Evolutionary conservation across 2,329 filamentous ascomycete species (phyloP), one percentile per base, ranked within the genome.

Genomic region (Penicillium sp.): DNA sequence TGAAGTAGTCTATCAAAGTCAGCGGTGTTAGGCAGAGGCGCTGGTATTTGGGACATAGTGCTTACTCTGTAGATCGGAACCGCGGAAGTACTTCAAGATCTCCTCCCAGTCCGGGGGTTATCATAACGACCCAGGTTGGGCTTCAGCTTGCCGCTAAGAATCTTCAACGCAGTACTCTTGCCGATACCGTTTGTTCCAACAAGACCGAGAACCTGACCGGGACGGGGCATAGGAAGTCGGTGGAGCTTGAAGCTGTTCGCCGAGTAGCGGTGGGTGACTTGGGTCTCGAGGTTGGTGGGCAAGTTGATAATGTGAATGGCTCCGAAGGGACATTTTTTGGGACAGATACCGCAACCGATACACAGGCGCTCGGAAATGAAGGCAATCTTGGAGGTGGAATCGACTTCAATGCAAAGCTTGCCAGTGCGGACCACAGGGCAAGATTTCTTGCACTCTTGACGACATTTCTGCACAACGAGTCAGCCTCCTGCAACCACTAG

Each of bases 161-260:
- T 96, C 80, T 99, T 99, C 72, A 99, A 78, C 8, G 93, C 95
- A n/a, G 93, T 99, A 77, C 90, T 96, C 83, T 99, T 99, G 75
- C 93, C 93, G 65, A 97, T 99, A 89, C 95, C 93, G 83, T 99
- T 99, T 64, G 93, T 97, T 72, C 93, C 95, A 37, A 99, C 95
- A 44, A 99, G 81, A 78, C 93, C 93, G 50, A 99, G 77, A 27
- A 99, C 95, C 69, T 97, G 89, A 55, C 93, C 93, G 28, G 93
- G 92, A 53, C 93, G 86, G 56, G 93, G 93, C 82, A 92, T 96
- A 50, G 95, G 93, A 67, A 97, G 80, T 64, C 95, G 86, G 75
- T 99, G 93, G 60, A 99, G 84, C 81, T 99, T 99, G 84, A 99
- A 99, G 77, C 91, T 96, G 81, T 99, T 99, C 72, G 93, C 92